These are phyloP conservation scores for Melanomma pulvis-pyrius DNA, from an alignment of 495 filamentous ascomycete species.

Conservation along the genomic window DNA sequence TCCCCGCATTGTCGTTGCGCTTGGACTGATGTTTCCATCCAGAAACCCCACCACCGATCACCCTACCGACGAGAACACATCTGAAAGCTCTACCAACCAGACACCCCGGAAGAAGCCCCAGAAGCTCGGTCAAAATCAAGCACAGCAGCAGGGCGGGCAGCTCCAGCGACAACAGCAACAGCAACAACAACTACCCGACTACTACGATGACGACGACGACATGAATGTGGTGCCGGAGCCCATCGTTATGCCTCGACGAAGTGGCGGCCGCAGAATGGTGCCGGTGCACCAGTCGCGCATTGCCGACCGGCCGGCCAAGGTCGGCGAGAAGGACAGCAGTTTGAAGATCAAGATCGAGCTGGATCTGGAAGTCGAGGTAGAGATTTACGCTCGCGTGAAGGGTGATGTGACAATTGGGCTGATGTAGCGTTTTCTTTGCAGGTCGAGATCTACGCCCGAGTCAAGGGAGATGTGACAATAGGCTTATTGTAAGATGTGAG, in stretches of 20 bases:
- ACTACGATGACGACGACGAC: constrained; percentile 29
- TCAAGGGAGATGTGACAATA: constrained; percentile 38
- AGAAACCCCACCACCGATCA: constrained; percentile 12
- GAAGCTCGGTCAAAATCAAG: constrained; percentile 1
- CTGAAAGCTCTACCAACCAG: constrained; percentile 15
- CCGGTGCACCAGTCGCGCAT: constrained; percentile 43
- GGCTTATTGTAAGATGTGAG: constrained; percentile 36
- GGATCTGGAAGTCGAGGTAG: constrained; percentile 39
- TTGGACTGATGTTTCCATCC: not conserved
- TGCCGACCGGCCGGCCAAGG: constrained; percentile 35
- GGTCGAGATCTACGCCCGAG: constrained; percentile 25
- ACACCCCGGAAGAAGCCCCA: constrained; percentile 13
- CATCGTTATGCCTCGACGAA: not conserved
- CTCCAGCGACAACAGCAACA: constrained; percentile 1
- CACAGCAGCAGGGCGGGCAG: not conserved
- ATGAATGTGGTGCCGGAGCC: constrained; percentile 6
- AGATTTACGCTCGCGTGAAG: constrained; percentile 34
- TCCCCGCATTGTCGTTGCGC: not conserved
- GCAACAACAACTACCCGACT: constrained; percentile 21
- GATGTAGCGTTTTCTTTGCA: constrained; percentile 26
- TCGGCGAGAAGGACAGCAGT: constrained; percentile 35
- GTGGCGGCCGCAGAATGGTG: constrained; percentile 29
- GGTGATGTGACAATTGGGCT: constrained; percentile 38
- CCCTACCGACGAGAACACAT: constrained; percentile 27
- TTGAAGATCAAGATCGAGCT: constrained; percentile 44